Conservation (phyloP, 805 yeast genomes). For the Myxozyma vanderwaltii region DNA sequence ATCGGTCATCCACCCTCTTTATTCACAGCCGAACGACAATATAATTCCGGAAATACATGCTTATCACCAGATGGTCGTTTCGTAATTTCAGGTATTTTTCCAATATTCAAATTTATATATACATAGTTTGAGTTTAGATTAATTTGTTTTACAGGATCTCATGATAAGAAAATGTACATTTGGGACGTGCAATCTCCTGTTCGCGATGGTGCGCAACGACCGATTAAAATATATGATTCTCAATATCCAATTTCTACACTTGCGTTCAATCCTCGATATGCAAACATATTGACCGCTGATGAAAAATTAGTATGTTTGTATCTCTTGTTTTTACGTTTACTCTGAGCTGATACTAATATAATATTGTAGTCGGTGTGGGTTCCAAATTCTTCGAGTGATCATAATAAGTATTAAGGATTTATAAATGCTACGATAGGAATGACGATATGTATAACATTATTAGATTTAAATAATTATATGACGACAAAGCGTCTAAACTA, state of each 20-base stretch:
- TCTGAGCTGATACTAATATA: too few relatives aligned
- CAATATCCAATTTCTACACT: conserved; percentile 46
- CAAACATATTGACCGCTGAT: conserved; percentile 67
- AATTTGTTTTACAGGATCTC: conserved; percentile 42
- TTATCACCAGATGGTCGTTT: conserved; percentile 69
- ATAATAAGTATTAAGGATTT: background rate
- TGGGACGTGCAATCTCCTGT: conserved; percentile 50
- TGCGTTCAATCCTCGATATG: conserved; percentile 62
- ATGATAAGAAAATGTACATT: conserved; percentile 53
- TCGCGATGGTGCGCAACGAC: conserved; percentile 35
- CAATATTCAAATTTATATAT: background rate
- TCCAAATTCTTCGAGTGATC: conserved; percentile 12
- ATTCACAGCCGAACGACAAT: conserved; percentile 44
- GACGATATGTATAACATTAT: too few relatives aligned
- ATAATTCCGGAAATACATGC: conserved; percentile 54
- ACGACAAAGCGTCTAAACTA: too few relatives aligned
- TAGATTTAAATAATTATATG: too few relatives aligned
- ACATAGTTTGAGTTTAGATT: background rate
- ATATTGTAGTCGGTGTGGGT: conserved; percentile 29
- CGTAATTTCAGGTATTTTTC: conserved; percentile 54
- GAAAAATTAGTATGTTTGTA: conserved; percentile 43
- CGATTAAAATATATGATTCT: conserved; percentile 33
- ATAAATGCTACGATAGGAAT: too few relatives aligned
- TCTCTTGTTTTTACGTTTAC: too few relatives aligned
- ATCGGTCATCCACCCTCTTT: conserved; percentile 55